A percentile compares a stretch with the other conserved stretches of the same genome.
phyloP scores from a whole-genome alignment of 2,329 filamentous ascomycete species.

The Claviceps cyperi region DNA sequence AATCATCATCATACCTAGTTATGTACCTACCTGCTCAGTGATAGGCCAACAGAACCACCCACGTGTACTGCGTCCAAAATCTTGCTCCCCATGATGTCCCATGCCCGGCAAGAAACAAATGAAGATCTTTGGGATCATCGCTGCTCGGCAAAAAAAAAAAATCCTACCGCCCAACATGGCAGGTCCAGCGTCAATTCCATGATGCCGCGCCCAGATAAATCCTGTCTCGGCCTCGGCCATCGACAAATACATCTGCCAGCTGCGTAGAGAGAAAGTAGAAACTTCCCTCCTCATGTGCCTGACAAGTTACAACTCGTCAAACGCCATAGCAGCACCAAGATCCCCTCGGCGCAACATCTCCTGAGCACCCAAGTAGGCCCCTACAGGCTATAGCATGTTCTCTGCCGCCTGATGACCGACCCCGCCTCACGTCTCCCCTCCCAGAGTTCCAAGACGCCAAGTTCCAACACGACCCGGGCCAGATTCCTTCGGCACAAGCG shows the following conservation, averaged over 20 bases:
- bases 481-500: slow-evolving; percentile 19
- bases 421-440: slow-evolving; percentile 40
- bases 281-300: neutral
- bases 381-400: slow-evolving; percentile 34
- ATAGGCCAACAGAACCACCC: no score
- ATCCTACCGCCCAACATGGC: no score
- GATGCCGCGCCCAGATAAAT: slow-evolving; percentile 52
- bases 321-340: slow-evolving; percentile 27
- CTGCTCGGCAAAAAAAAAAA: neutral
- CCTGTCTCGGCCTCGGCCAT: slow-evolving; percentile 46
- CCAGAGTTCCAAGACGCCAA: slow-evolving; percentile 39
- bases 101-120: no score
- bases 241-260: slow-evolving; percentile 50
- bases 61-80: no score
- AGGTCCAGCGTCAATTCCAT: slow-evolving; percentile 47
- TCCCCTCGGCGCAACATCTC: slow-evolving; percentile 20
- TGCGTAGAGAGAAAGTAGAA: slow-evolving; percentile 50
- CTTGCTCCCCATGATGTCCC: no score
- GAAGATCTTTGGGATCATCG: no score
- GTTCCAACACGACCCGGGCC: slow-evolving; percentile 42
- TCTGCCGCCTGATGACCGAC: slow-evolving; percentile 42
- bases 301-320: neutral
- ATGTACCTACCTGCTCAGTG: no score
- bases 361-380: slow-evolving; percentile 18
- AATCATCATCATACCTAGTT: no score